phyloP scores from a whole-genome alignment of 1,284 basidiomycete genomes.

The Malassezia japonica region DNA sequence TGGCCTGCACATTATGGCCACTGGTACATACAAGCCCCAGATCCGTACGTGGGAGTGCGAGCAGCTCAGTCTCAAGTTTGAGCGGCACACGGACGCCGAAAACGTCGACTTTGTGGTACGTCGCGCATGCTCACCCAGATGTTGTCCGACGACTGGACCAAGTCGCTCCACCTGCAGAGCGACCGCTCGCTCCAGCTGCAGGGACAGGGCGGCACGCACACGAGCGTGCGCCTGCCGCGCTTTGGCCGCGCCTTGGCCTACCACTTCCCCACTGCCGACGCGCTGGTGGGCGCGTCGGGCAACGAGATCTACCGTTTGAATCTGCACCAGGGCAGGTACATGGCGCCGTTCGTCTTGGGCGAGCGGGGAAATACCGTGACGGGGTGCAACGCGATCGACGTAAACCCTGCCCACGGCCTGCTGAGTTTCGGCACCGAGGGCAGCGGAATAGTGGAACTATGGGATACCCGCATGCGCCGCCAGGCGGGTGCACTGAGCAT shows the following conservation, averaged over 20 bases:
- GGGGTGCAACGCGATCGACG: constrained; percentile 83
- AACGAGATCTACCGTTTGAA: constrained; percentile 86
- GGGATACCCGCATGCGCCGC: constrained; percentile 79
- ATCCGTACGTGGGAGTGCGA: constrained; percentile 92
- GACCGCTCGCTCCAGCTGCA: constrained; percentile 92
- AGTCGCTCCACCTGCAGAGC: constrained; percentile 89
- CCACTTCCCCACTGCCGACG: constrained; percentile 72
- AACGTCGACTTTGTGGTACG: constrained; percentile 95
- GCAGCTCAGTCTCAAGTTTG: constrained; percentile 87
- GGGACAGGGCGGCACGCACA: constrained; percentile 84
- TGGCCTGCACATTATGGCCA: constrained; percentile 82
- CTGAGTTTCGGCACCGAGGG: constrained; percentile 74
- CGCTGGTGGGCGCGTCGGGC: constrained; percentile 66
- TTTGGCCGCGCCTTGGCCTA: constrained; percentile 88
- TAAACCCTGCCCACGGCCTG: constrained; percentile 87
- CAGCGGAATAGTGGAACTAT: constrained; percentile 79
- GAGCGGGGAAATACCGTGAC: constrained; percentile 48
- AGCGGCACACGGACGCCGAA: constrained; percentile 88
- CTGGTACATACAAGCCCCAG: constrained; percentile 96
- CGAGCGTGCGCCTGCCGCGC: constrained; percentile 81
- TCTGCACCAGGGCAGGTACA: constrained; percentile 83
- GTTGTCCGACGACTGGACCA: constrained; percentile 97
- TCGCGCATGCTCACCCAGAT: constrained; percentile 56
- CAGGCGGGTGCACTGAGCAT: constrained; percentile 68
- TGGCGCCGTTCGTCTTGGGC: constrained; percentile 46